These are phyloP conservation scores for Rhytidiadelphus loreus DNA, from an alignment of 225 moss, liverwort and hornwort genomes.

Conservation along the genomic window DNA sequence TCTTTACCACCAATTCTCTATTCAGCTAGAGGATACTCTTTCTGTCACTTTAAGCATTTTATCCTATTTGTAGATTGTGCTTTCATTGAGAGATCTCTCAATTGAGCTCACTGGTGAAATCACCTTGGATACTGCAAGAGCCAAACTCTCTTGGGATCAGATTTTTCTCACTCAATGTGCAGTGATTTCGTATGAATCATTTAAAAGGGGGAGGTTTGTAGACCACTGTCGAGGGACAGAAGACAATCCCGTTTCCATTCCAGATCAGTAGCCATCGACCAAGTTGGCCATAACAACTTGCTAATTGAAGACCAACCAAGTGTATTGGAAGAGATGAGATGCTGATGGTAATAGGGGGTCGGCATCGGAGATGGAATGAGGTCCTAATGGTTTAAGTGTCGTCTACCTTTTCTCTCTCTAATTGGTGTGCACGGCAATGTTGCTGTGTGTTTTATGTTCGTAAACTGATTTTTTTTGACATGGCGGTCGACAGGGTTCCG, in stretches of 20 bases:
- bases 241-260: background rate
- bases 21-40: background rate
- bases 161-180: background rate
- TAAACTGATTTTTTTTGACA: background rate
- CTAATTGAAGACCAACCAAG: background rate
- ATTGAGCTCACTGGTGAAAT: background rate
- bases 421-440: background rate
- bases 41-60: background rate
- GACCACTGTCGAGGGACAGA: background rate
- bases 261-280: background rate
- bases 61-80: background rate
- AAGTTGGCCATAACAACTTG: background rate
- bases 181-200: background rate
- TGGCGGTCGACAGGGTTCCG: constrained; percentile 45
- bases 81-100: background rate
- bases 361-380: background rate
- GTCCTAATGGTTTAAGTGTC: no score
- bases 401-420: background rate
- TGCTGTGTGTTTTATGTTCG: background rate
- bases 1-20: background rate
- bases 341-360: background rate
- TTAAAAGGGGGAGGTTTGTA: background rate
- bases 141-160: background rate
- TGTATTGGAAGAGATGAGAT: background rate
- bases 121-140: background rate